phyloP scores from a whole-genome alignment of 495 filamentous ascomycete genomes.

The Sphaerosporella brunnea region DNA sequence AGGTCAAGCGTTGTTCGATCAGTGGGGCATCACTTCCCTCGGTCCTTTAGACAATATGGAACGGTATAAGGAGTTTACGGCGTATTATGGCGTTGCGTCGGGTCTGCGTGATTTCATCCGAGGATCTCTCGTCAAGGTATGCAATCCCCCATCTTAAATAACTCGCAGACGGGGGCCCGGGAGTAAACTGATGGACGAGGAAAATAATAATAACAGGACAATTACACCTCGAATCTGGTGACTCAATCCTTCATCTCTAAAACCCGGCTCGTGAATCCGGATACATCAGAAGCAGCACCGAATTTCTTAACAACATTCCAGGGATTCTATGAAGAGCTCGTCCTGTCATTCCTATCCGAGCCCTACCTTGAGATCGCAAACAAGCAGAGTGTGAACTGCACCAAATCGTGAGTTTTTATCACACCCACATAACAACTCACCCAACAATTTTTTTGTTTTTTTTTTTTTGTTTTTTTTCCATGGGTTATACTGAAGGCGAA shows the following conservation, averaged over 20 bases:
- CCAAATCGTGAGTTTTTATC: no score
- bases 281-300: slow-evolving; percentile 18
- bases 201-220: no score
- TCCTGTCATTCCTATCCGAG: slow-evolving; percentile 28
- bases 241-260: slow-evolving; percentile 27
- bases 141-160: no score
- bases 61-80: slow-evolving; percentile 24
- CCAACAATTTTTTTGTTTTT: no score
- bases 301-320: slow-evolving; percentile 21
- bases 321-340: slow-evolving; percentile 27
- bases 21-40: not conserved
- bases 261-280: slow-evolving; percentile 24
- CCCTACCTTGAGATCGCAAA: slow-evolving; percentile 25
- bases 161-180: no score
- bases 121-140: slow-evolving; percentile 23
- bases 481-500: no score
- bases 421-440: no score
- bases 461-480: slow-evolving; percentile 8
- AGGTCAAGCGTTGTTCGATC: slow-evolving; percentile 4
- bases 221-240: slow-evolving; percentile 9
- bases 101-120: slow-evolving; percentile 24
- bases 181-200: no score
- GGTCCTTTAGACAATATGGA: not conserved
- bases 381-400: slow-evolving; percentile 15
- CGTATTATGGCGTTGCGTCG: slow-evolving; percentile 26